A percentile compares a stretch with the other conserved stretches of the same genome.
phyloP scores from a whole-genome alignment of 2,329 filamentous ascomycete genomes.

The Akanthomyces muscarius region DNA sequence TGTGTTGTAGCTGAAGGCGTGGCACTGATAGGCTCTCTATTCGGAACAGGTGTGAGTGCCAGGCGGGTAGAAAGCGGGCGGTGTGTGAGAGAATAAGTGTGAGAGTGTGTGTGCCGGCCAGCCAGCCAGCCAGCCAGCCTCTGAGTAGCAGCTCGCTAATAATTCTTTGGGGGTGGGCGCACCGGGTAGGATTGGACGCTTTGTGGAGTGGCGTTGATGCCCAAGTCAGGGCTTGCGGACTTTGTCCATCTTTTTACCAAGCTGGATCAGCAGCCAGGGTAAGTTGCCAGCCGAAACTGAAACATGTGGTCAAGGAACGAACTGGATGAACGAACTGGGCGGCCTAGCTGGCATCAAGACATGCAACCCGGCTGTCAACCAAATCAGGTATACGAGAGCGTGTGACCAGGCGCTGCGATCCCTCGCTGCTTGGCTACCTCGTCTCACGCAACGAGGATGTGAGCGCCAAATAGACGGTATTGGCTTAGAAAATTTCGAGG shows the following conservation, averaged over 20 bases:
- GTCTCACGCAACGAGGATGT: background rate
- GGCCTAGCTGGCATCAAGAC: background rate
- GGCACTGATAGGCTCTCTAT: conserved; percentile 2
- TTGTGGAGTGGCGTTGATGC: conserved; percentile 12
- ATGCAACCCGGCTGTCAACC: conserved; percentile 1
- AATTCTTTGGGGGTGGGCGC: background rate
- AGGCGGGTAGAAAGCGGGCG: conserved; percentile 2
- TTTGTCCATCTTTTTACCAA: conserved; percentile 4
- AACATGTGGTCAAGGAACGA: background rate
- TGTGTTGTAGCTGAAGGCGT: conserved; percentile 2
- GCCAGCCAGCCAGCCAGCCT: background rate
- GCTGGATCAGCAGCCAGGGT: background rate
- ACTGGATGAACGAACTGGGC: conserved; percentile 7
- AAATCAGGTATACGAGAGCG: conserved; percentile 6
- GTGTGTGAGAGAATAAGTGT: background rate
- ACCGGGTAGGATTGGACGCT: conserved; percentile 8
- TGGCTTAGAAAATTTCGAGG: background rate
- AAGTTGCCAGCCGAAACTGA: background rate
- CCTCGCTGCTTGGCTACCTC: background rate
- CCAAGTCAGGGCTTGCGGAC: conserved; percentile 14
- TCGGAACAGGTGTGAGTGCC: background rate
- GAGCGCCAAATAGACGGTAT: background rate
- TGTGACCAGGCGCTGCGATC: background rate
- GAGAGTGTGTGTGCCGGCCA: background rate
- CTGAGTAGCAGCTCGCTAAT: background rate